Evolutionary conservation across 1,284 basidiomycete genomes (phyloP).

Genomic region (Phlebopus sp.): DNA sequence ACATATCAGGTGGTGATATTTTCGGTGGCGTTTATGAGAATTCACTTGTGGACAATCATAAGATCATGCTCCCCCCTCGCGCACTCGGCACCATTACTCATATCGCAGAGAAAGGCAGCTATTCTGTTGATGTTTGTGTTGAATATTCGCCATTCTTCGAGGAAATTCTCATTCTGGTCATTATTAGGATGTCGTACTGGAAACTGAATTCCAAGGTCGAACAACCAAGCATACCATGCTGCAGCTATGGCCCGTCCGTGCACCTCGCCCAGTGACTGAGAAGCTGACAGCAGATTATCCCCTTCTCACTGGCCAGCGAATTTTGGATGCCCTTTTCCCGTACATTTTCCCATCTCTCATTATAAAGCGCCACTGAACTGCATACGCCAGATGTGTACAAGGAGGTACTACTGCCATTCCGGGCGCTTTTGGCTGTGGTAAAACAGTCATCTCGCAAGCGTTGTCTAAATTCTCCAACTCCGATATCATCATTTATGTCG

Average conservation of each 20-base stretch:
- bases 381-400: conserved; percentile 79
- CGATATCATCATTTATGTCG: conserved; percentile 99
- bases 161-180: conserved; percentile 5
- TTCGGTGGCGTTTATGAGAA: conserved; percentile 97
- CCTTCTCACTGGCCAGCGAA: conserved; percentile 94
- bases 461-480: conserved; percentile 99
- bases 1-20: conserved; percentile 95
- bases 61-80: conserved; percentile 93
- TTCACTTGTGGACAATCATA: conserved; percentile 94
- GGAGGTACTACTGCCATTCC: conserved; percentile 99
- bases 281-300: conserved; percentile 94
- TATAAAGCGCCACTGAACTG: neutral
- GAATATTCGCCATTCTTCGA: neutral
- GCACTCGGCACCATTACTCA: conserved; percentile 94
- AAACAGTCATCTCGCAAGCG: conserved; percentile 96
- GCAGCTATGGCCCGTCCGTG: conserved; percentile 99
- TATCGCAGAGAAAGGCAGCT: conserved; percentile 93
- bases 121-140: conserved; percentile 79
- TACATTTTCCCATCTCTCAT: conserved; percentile 37
- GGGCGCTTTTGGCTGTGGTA: conserved; percentile 97
- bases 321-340: conserved; percentile 97
- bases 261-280: conserved; percentile 91
- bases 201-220: conserved; percentile 98
- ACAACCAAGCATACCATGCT: conserved; percentile 93
- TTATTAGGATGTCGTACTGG: conserved; percentile 85